These are phyloP conservation scores for Saxispiralis lemnorum DNA, from an alignment of 495 filamentous ascomycete species.

Conservation along the genomic window DNA sequence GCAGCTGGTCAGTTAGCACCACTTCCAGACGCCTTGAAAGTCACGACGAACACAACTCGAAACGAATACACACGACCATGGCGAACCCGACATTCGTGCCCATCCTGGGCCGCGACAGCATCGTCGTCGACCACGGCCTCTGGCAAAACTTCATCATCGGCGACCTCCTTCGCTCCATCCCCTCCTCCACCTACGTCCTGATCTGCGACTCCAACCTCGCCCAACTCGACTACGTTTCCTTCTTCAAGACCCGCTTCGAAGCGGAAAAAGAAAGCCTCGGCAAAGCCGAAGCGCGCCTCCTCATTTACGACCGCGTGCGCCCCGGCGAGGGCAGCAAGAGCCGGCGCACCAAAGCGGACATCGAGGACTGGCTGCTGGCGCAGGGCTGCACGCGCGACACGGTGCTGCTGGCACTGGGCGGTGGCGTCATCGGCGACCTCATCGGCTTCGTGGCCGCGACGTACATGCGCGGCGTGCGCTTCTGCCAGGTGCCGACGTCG, in stretches of 20 bases:
- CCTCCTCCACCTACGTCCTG: conserved; percentile 82
- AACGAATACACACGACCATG: neutral
- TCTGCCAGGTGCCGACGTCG: conserved; percentile 91
- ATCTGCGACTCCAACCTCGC: conserved; percentile 90
- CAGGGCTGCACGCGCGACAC: conserved; percentile 87
- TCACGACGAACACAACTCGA: neutral
- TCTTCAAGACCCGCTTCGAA: conserved; percentile 58
- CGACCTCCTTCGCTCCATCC: conserved; percentile 60
- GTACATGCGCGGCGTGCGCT: conserved; percentile 93
- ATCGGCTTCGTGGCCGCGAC: conserved; percentile 93
- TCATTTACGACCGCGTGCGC: conserved; percentile 61
- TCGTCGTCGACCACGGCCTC: conserved; percentile 80
- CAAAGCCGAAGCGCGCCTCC: conserved; percentile 40
- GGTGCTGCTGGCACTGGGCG: conserved; percentile 86
- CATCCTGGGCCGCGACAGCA: conserved; percentile 55
- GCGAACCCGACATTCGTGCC: conserved; percentile 24
- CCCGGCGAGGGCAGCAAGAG: conserved; percentile 90
- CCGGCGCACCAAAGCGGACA: conserved; percentile 76
- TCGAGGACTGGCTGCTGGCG: conserved; percentile 93
- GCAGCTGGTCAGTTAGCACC: conserved; percentile 5
- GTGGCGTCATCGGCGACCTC: conserved; percentile 94
- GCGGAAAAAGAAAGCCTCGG: conserved; percentile 4
- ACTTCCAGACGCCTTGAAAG: neutral
- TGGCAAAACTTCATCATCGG: conserved; percentile 66
- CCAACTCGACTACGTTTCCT: conserved; percentile 51